phyloP scores from a whole-genome alignment of 192 early-diverging fungal genomes.

The Umbelopsis isabellina region DNA sequence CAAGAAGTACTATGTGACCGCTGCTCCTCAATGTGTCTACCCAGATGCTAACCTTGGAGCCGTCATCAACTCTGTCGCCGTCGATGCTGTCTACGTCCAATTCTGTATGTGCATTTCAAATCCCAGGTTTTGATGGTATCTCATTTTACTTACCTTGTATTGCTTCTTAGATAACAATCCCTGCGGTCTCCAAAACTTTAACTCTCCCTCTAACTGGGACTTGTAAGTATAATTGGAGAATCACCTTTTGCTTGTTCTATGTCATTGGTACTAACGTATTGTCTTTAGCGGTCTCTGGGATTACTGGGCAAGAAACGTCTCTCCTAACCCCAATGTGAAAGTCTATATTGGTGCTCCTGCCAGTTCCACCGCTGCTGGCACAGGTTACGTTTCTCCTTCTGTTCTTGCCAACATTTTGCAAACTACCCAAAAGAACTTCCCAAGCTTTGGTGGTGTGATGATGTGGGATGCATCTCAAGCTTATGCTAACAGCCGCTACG shows the following conservation, averaged over 20 bases:
- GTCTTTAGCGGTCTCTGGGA: slow-evolving; percentile 54
- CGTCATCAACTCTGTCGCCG: slow-evolving; percentile 54
- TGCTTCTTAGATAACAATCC: slow-evolving; percentile 56
- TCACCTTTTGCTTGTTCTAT: slow-evolving; percentile 35
- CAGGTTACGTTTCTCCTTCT: slow-evolving; percentile 51
- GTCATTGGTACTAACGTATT: background rate
- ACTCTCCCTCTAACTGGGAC: slow-evolving; percentile 35
- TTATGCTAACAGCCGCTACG: slow-evolving; percentile 29
- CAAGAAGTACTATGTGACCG: slow-evolving; percentile 61
- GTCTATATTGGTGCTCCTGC: slow-evolving; percentile 65
- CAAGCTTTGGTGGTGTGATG: slow-evolving; percentile 63
- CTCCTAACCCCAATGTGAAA: slow-evolving; percentile 64
- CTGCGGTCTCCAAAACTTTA: slow-evolving; percentile 45
- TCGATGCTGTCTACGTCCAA: slow-evolving; percentile 67
- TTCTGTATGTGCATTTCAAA: slow-evolving; percentile 44
- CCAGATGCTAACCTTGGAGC: slow-evolving; percentile 63
- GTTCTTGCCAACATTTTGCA: slow-evolving; percentile 45
- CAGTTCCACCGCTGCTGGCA: slow-evolving; percentile 53
- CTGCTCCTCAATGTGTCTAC: slow-evolving; percentile 66
- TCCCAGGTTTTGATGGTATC: background rate
- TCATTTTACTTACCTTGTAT: background rate
- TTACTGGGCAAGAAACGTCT: slow-evolving; percentile 56
- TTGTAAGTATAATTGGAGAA: slow-evolving; percentile 40
- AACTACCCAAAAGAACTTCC: slow-evolving; percentile 43
- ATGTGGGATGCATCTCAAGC: slow-evolving; percentile 57